A percentile compares a stretch with the other conserved stretches of the same genome.
Evolutionary conservation across 768 basidiomycete genomes (phyloP).

Genomic region (Fistulinella prunicolor): DNA sequence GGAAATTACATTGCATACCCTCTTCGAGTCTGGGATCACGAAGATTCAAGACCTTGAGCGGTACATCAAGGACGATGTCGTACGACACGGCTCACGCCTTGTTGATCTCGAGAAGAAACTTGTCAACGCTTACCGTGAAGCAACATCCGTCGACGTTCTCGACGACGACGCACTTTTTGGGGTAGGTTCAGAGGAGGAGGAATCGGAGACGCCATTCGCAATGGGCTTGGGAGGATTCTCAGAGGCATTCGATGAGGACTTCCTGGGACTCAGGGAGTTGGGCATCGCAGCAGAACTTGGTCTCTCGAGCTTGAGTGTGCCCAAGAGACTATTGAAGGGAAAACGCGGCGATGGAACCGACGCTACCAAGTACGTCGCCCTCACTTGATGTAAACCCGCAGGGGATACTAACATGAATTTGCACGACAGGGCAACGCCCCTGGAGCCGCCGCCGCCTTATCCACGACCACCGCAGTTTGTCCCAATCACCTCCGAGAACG

Average conservation of each 20-base stretch:
- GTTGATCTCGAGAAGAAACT: constrained; percentile 85
- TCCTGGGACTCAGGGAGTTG: constrained; percentile 82
- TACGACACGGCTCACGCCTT: constrained; percentile 75
- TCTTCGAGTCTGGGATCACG: constrained; percentile 86
- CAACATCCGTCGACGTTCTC: constrained; percentile 43
- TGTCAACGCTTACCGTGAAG: constrained; percentile 76
- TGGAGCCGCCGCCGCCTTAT: constrained; percentile 77
- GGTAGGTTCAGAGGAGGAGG: constrained; percentile 52
- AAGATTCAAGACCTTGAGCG: constrained; percentile 77
- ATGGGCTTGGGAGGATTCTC: constrained; percentile 80
- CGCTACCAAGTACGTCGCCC: constrained; percentile 46
- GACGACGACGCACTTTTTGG: constrained; percentile 53
- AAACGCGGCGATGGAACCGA: constrained; percentile 46
- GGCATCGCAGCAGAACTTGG: constrained; percentile 88
- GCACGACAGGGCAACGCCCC: constrained; percentile 53
- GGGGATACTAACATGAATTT: constrained; percentile 3
- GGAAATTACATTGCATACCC: constrained; percentile 91
- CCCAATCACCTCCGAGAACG: constrained; percentile 59
- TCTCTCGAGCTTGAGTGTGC: constrained; percentile 72
- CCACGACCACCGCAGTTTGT: constrained; percentile 83
- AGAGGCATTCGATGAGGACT: constrained; percentile 87
- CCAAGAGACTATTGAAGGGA: constrained; percentile 70
- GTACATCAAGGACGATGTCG: constrained; percentile 86
- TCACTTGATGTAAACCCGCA: not conserved
- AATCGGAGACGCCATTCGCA: constrained; percentile 62